Percentiles rank a stretch among this genome's conserved stretches.
phyloP scores from a whole-genome alignment of 805 yeast species.

The Cyberlindnera japonica region DNA sequence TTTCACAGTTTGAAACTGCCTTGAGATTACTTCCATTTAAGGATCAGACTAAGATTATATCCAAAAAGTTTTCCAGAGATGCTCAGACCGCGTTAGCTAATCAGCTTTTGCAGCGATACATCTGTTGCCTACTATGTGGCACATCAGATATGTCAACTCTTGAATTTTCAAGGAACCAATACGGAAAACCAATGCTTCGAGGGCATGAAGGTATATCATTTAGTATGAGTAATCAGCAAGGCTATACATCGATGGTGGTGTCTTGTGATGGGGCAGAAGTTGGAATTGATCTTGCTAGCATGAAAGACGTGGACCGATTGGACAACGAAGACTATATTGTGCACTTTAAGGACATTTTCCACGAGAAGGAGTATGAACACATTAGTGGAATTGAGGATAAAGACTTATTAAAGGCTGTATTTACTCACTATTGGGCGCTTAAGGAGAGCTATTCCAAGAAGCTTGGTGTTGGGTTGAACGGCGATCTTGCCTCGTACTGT shows the following conservation, averaged over 20 bases:
- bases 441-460: conserved; percentile 74
- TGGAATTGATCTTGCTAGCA: conserved; percentile 48
- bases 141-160: conserved; percentile 18
- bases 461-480: conserved; percentile 56
- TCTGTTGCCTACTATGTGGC: conserved; percentile 34
- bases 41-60: conserved; percentile 39
- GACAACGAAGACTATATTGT: conserved; percentile 31
- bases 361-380: conserved; percentile 32
- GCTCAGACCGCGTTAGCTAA: conserved; percentile 40
- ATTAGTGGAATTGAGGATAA: conserved; percentile 24
- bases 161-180: conserved; percentile 32
- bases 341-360: conserved; percentile 42
- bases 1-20: conserved; percentile 41
- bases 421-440: conserved; percentile 71
- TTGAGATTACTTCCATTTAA: conserved; percentile 43
- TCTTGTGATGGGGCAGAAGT: conserved; percentile 24
- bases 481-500: conserved; percentile 30
- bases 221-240: conserved; percentile 59
- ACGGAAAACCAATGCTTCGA: conserved; percentile 57
- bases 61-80: conserved; percentile 34
- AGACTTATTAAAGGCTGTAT: conserved; percentile 28
- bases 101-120: conserved; percentile 41
- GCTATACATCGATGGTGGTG: conserved; percentile 44
- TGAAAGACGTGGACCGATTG: conserved; percentile 25
- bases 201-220: conserved; percentile 35